phyloP scores from a whole-genome alignment of 495 filamentous ascomycete genomes.

The Penicillium canescens region DNA sequence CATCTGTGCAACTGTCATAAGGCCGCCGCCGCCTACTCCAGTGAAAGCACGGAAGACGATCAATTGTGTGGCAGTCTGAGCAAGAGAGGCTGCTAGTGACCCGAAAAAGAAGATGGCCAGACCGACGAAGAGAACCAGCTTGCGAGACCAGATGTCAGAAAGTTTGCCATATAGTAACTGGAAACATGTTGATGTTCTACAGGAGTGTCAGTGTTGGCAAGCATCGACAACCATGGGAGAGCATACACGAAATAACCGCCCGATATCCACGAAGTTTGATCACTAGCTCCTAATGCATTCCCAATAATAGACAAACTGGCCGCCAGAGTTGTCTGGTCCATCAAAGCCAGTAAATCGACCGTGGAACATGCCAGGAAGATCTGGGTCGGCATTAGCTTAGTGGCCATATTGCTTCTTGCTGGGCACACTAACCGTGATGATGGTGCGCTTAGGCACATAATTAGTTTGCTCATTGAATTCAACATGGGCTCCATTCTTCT shows the following conservation, averaged over 20 bases:
- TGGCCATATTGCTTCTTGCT: neutral
- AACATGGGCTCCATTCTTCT: conserved; percentile 17
- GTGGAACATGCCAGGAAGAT: conserved; percentile 57
- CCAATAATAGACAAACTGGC: conserved; percentile 53
- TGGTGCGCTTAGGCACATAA: conserved; percentile 50
- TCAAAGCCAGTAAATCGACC: conserved; percentile 54
- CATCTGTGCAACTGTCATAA: conserved; percentile 54
- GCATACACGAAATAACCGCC: conserved; percentile 50
- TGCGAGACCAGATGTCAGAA: conserved; percentile 60
- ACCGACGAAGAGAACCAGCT: conserved; percentile 50
- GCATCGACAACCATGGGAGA: neutral
- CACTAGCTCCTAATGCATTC: conserved; percentile 45
- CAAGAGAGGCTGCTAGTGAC: conserved; percentile 52
- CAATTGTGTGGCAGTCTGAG: conserved; percentile 51
- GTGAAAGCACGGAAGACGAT: conserved; percentile 57
- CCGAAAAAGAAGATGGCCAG: conserved; percentile 56
- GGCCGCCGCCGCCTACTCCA: conserved; percentile 56
- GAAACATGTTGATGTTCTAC: conserved; percentile 55
- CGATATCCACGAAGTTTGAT: conserved; percentile 55
- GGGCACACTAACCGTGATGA: conserved; percentile 44
- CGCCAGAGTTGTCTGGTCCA: conserved; percentile 57
- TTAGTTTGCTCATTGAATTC: conserved; percentile 57
- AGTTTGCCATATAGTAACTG: conserved; percentile 56
- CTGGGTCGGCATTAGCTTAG: conserved; percentile 21
- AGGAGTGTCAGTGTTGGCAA: neutral